Evolutionary conservation across 208 protist genomes (phyloP), one percentile per base, ranked within the genome.

Genomic region (Trypanosoma theileri): DNA sequence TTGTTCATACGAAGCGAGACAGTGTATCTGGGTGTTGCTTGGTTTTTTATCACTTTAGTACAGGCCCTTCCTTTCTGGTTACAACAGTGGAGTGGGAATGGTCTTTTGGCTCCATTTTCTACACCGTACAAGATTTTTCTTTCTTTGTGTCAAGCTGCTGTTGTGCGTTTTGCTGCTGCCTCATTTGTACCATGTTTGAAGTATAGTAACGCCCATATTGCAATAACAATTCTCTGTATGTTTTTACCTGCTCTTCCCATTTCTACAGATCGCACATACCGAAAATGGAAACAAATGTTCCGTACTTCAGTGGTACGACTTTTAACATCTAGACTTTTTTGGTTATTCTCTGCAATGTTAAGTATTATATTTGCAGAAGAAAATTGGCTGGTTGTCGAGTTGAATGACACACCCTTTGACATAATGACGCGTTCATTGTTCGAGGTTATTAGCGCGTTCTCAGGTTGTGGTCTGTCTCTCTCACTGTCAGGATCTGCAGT

Each of bases 161-260:
- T 75, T 1, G 76, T 89, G 17, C 84, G 88, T 54, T 93, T 93
- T 70, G 88, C 84, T 31, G 88, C 78, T 19, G 83, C 78, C 10
- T 84, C 75, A 31, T 91, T 93, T 72, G 64, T 93, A 22, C 69
- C 82, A 26, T 76, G 89, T 19, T 50, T 71, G 10, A 75, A 85
- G n/a, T 93, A 80, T 71, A 91, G 78, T 64, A 83, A 84, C 58
- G 77, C 79, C 21, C 88, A 93, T 65, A 80, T 93, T 26, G 84
- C 82, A 6, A 77, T 91, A 19, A 89, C 81, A 6, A 88, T 93
- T 48, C 53, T 93, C 19, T 79, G 78, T 66, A 91, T 93, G 88
- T 93, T 84, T 56, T 75, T 93, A 16, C 88, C 88, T 0, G 80
- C 88, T 2, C 71, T 93, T 46, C 88, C 88, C 28, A 91, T 93